Evolutionary conservation across 768 basidiomycete species (phyloP).

Genomic region (Boletus vermiculosoides): DNA sequence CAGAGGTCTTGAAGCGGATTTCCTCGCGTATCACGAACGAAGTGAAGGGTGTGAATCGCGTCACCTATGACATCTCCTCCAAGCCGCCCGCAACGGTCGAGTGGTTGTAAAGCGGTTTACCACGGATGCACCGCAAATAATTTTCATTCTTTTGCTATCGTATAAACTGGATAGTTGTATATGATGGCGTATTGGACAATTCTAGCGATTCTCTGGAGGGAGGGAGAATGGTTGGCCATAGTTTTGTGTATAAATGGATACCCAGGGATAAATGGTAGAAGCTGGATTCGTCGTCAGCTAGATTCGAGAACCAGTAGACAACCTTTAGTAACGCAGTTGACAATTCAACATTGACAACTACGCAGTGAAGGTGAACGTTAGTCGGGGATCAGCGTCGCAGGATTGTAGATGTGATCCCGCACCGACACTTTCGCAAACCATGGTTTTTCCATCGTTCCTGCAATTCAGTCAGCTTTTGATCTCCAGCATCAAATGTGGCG

Average conservation of each 20-base stretch:
- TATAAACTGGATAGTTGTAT: background rate
- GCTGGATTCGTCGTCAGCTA: background rate
- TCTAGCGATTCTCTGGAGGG: background rate
- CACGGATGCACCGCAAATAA: too few species aligned
- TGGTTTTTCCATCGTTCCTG: background rate
- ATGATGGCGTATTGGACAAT: background rate
- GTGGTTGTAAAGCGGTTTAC: conserved; percentile 36
- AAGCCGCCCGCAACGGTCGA: conserved; percentile 84
- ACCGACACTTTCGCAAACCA: background rate
- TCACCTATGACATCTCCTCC: conserved; percentile 94
- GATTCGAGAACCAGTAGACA: background rate
- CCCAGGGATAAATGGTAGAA: background rate
- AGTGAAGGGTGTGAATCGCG: conserved; percentile 92
- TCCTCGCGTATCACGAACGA: conserved; percentile 98
- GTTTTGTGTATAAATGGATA: background rate
- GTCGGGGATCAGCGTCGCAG: background rate
- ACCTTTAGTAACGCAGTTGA: too few species aligned
- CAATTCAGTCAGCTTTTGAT: background rate
- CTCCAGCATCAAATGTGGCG: background rate
- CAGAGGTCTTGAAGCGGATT: conserved; percentile 83
- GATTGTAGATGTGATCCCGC: background rate
- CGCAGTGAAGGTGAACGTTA: background rate
- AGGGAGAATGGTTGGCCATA: background rate
- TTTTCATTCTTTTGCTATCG: background rate
- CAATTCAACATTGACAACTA: background rate